Base-by-base conservation (phyloP, 2,329 filamentous ascomycete genomes). In the Phyllosticta citrichinensis region DNA sequence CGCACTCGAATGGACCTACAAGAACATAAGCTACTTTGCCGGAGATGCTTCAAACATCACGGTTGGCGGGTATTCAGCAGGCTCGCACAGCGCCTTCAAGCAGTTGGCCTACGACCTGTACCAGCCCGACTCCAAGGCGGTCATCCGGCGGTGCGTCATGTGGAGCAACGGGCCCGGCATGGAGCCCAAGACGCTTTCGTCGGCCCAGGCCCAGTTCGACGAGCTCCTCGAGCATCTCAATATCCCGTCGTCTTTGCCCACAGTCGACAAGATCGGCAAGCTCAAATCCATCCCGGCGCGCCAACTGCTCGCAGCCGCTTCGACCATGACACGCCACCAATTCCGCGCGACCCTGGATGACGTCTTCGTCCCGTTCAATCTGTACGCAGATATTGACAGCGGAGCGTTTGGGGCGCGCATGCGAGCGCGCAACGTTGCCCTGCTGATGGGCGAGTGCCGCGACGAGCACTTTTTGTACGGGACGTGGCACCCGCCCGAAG, bases 31-130 rank as follows among this genome's bases (percentile, higher is more conserved):
- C 35, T 74, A 77, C n/a, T 82, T 83, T 62, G 78, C 79, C 0
- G 81, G 81, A 3, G 73, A 83, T 66, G 66, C 73, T 0, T 68
- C 69, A 2, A 80, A 81, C 59, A 80, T 83, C 59, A 83, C 81
- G 0, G 72, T 83, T 20, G 77, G 71, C 1, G 81, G 82, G 2
- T 84, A 84, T 65, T 83, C 80, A 3, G 82, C 82, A 1, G 81
- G 82, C 1, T 75, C 80, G 2, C 80, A 84, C 65, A 81, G 79
- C 2, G 75, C 78, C 2, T 84, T 83, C 65, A 77, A 84, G 60
- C 82, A 84, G 68, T 69, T 84, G 2, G 77, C 80, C 10, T 80
- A 83, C 64, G 82, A 85, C 65, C 73, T 84, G 9, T 77, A 75
- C 58, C 74, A 79, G 19, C 75, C 79, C 0, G 72, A 74, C 10